These are phyloP conservation scores for Nymphaea thermarum DNA, from an alignment of 164 flowering plant genomes.

Conservation along the genomic window DNA sequence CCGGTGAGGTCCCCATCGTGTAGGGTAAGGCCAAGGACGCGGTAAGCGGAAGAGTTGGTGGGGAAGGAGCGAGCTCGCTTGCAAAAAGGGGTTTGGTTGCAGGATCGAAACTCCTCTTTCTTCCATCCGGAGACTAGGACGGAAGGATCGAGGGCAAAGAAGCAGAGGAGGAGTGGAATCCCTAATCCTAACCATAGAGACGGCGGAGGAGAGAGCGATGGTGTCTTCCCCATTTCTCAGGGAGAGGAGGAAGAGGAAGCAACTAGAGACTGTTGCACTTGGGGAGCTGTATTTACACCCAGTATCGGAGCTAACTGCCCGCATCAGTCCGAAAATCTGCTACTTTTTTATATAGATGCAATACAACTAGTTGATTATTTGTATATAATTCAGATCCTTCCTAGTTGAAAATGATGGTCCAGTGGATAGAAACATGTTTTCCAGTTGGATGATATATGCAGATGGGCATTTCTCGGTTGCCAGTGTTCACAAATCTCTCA, in stretches of 20 bases:
- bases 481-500: no score
- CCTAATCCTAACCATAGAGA: neutral
- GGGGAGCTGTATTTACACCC: no score
- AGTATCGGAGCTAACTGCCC: no score
- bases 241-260: neutral
- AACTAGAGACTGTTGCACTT: no score
- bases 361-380: no score
- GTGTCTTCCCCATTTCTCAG: neutral
- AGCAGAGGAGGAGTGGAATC: neutral
- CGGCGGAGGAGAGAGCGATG: neutral
- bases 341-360: no score
- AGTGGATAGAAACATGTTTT: no score
- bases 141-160: conserved; percentile 2
- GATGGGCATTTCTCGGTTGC: no score
- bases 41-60: conserved; percentile 41
- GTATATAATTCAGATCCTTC: no score
- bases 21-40: conserved; percentile 39
- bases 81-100: conserved; percentile 97
- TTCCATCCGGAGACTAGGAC: conserved; percentile 59
- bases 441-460: no score
- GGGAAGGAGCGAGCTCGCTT: conserved; percentile 72
- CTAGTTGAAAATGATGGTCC: no score
- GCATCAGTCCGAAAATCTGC: no score
- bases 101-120: conserved; percentile 89
- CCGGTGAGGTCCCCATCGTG: conserved; percentile 64